Evolutionary conservation across 768 basidiomycete genomes (phyloP), one percentile per base, ranked within the genome.

Genomic region (Pleurotus giganteus): DNA sequence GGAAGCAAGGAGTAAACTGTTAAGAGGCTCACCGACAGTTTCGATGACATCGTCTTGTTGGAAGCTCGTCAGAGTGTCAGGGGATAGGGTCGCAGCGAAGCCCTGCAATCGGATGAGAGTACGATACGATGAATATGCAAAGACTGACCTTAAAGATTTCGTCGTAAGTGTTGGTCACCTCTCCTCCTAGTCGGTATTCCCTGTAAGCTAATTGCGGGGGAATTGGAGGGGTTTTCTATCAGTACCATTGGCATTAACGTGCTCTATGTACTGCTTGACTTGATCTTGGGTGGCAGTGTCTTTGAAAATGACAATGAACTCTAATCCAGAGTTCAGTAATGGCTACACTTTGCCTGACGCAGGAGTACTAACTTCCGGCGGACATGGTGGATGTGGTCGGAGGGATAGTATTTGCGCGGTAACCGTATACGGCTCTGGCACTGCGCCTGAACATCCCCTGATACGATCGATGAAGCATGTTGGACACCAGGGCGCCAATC

Each of bases 271-370:
- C 44, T 74, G 59, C 29, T 76, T 60, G 29, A 84, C 71, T 50
- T 74, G 63, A 7, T 72, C 74, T 32, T 67, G 47, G 24, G 74
- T 63, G 36, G 72, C 79, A 24, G 54, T 42, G 2, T 76, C 65
- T 65, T 82, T 83, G 71, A 85, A 84, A 5, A 81, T 72, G 37
- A 85, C 75, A 52, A 84, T 83, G 61, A 74, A 83, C 58, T 67
- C 82, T 84, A 54, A 4, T n/a, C n/a, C n/a, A n/a, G 7, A 7
- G 24, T 31, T 11, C 47, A 31, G 17, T n/a, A n/a, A n/a, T n/a
- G n/a, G n/a, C n/a, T n/a, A n/a, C n/a, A n/a, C n/a, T n/a, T n/a
- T n/a, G n/a, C n/a, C n/a, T n/a, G n/a, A n/a, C n/a, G n/a, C n/a
- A n/a, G n/a, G n/a, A 37, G 36, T 15, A 46, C 59, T 17, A 28